phyloP scores from a whole-genome alignment of 2,329 filamentous ascomycete genomes.

The Nigrospora oryzae region DNA sequence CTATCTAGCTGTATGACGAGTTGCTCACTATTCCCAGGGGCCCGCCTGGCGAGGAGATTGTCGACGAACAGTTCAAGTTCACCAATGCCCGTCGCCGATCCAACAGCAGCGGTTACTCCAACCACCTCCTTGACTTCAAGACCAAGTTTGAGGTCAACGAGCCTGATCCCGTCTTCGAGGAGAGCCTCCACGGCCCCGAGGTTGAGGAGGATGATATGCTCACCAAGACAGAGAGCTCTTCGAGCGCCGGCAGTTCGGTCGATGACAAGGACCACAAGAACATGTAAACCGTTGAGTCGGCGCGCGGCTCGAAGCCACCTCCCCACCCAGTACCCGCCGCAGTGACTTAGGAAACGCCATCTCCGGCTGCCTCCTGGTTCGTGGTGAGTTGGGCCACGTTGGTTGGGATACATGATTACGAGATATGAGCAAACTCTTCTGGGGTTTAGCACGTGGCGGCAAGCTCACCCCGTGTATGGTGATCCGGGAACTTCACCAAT shows the following conservation, averaged over 20 bases:
- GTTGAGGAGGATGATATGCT: conserved; percentile 50
- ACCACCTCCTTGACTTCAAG: conserved; percentile 71
- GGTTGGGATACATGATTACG: too few species aligned
- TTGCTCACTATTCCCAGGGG: conserved; percentile 54
- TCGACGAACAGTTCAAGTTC: conserved; percentile 77
- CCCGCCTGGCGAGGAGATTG: conserved; percentile 70
- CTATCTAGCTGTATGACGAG: not conserved
- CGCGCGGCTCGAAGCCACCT: not conserved
- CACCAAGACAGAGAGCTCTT: conserved; percentile 49
- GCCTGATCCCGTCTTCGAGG: conserved; percentile 85
- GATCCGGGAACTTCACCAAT: conserved; percentile 1
- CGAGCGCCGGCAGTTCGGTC: conserved; percentile 50
- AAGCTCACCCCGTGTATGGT: not conserved
- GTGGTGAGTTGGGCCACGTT: too few species aligned
- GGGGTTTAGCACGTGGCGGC: not conserved
- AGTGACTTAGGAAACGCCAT: not conserved
- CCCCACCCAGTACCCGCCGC: not conserved
- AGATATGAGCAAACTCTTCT: not conserved
- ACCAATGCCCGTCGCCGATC: conserved; percentile 82
- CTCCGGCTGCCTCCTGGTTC: too few species aligned
- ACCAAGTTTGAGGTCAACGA: conserved; percentile 95
- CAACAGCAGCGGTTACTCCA: conserved; percentile 73
- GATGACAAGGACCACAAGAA: conserved; percentile 31
- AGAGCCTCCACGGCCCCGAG: conserved; percentile 64
- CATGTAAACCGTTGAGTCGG: conserved; percentile 1